phyloP scores from a whole-genome alignment of 176 grass and related monocot species.

The Bonia amplexicaulis region DNA sequence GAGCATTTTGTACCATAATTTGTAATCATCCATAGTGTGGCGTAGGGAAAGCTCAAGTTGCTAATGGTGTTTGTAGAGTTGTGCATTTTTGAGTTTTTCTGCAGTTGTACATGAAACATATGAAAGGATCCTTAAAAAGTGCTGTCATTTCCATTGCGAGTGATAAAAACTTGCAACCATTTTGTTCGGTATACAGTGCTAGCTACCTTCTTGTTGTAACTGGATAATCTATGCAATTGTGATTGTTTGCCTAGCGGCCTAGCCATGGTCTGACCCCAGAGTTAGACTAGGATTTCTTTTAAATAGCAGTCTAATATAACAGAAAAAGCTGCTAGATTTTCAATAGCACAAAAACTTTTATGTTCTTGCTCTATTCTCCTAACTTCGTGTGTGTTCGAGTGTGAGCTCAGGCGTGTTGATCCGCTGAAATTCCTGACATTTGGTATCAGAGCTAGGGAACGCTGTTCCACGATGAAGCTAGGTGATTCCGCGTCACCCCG shows the following conservation, averaged over 20 bases:
- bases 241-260: background rate
- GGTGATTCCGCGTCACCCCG: too few relatives aligned
- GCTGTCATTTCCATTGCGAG: background rate
- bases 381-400: too few relatives aligned
- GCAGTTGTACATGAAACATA: constrained; percentile 27
- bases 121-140: background rate
- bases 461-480: too few relatives aligned
- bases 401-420: too few relatives aligned
- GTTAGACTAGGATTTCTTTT: too few relatives aligned
- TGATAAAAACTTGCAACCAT: background rate
- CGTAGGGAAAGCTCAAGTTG: background rate
- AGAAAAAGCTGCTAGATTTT: too few relatives aligned
- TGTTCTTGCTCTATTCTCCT: too few relatives aligned
- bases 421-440: too few relatives aligned
- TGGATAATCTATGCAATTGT: background rate
- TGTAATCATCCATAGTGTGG: constrained; percentile 13
- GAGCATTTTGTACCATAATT: background rate
- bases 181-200: background rate
- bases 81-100: background rate
- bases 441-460: too few relatives aligned
- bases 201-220: background rate
- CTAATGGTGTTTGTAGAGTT: background rate
- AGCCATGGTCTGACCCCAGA: background rate
- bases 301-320: too few relatives aligned
- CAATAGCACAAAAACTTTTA: too few relatives aligned